phyloP scores from a whole-genome alignment of 805 yeast genomes.

The Myxozyma lipomycoides region DNA sequence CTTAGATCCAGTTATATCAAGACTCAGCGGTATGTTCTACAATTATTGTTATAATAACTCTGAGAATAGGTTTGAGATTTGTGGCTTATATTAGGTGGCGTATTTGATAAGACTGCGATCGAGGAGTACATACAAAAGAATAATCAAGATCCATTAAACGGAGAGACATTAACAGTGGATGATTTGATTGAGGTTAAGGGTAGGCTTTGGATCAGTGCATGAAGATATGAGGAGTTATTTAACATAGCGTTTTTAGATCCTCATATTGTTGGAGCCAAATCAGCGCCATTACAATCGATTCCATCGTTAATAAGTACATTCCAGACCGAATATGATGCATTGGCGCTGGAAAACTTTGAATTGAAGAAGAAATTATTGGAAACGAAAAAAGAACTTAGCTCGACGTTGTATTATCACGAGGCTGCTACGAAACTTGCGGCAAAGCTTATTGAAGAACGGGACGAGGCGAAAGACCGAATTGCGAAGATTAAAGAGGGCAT shows the following conservation, averaged over 20 bases:
- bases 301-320: conserved; percentile 71
- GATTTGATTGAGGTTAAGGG: conserved; percentile 52
- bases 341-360: conserved; percentile 76
- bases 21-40: conserved; percentile 30
- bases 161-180: conserved; percentile 52
- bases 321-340: conserved; percentile 85
- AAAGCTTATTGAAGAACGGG: conserved; percentile 63
- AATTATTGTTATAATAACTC: background rate
- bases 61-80: conserved; percentile 28
- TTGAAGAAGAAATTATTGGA: conserved; percentile 64
- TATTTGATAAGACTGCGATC: conserved; percentile 64
- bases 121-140: conserved; percentile 58
- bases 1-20: conserved; percentile 67
- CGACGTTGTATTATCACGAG: conserved; percentile 78
- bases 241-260: conserved; percentile 15
- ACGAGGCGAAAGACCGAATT: conserved; percentile 62
- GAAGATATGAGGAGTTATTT: background rate
- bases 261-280: conserved; percentile 40
- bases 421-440: conserved; percentile 89
- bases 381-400: conserved; percentile 66
- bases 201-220: background rate
- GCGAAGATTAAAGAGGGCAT: background rate
- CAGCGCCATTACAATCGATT: conserved; percentile 57
- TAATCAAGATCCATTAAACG: conserved; percentile 71
- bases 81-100: conserved; percentile 47